phyloP scores from a whole-genome alignment of 1,284 basidiomycete species.

The Acaromyces ingoldii region DNA sequence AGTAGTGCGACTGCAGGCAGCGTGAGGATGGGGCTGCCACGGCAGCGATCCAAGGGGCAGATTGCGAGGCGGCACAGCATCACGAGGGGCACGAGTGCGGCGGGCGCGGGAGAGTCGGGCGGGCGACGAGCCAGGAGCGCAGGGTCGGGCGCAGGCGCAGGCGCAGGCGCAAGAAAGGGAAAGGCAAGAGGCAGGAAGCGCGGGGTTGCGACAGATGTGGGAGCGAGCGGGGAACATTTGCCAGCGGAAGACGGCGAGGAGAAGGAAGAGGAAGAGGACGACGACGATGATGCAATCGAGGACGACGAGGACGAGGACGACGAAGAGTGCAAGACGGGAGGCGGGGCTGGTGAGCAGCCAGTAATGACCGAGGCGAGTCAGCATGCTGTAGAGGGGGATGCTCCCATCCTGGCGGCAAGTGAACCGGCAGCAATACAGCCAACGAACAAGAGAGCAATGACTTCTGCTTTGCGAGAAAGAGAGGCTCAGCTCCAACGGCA shows the following conservation, averaged over 20 bases:
- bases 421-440: no score
- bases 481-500: neutral
- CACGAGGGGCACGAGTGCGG: neutral
- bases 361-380: no score
- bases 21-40: no score
- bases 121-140: neutral
- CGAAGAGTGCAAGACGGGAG: no score
- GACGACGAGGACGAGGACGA: no score
- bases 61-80: constrained; percentile 4
- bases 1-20: no score
- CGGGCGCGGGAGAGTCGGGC: neutral
- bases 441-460: neutral
- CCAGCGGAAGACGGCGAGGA: no score
- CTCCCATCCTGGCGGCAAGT: no score
- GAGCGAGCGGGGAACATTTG: neutral
- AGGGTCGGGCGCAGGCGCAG: neutral
- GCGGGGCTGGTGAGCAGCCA: no score
- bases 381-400: no score
- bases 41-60: constrained; percentile 7
- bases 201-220: neutral
- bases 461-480: neutral
- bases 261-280: no score
- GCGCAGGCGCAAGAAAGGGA: neutral
- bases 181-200: neutral
- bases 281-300: no score